Evolutionary conservation across 2,329 filamentous ascomycete genomes (phyloP).

Genomic region (Nigrospora sphaerica): DNA sequence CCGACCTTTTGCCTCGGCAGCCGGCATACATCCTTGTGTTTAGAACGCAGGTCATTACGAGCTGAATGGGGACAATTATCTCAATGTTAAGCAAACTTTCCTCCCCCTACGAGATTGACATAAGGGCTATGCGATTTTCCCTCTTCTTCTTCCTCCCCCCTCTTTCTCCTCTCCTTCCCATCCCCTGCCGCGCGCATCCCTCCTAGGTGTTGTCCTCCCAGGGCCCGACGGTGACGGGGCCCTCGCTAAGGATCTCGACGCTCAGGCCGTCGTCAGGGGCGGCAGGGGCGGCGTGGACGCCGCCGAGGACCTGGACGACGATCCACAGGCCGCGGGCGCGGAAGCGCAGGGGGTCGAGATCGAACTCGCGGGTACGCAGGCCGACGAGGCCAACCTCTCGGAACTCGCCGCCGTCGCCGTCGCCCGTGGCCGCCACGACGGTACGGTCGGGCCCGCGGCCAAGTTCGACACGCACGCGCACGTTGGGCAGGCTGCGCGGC

Average conservation of each 20-base stretch:
- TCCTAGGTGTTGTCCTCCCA: slow-evolving; percentile 30
- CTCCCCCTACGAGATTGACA: too few relatives aligned
- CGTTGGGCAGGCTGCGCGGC: slow-evolving; percentile 24
- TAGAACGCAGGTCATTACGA: too few relatives aligned
- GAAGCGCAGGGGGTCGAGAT: slow-evolving; percentile 60
- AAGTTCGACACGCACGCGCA: slow-evolving; percentile 67
- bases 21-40: too few relatives aligned
- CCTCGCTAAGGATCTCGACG: slow-evolving; percentile 45
- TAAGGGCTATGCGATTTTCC: background rate
- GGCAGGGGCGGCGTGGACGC: slow-evolving; percentile 16
- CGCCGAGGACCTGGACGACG: slow-evolving; percentile 70
- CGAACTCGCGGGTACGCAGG: slow-evolving; percentile 65
- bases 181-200: background rate
- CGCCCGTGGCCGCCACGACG: slow-evolving; percentile 57
- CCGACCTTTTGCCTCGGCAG: too few relatives aligned
- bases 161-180: background rate
- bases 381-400: slow-evolving; percentile 55
- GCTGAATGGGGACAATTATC: too few relatives aligned
- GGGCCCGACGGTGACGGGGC: slow-evolving; percentile 30
- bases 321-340: slow-evolving; percentile 62
- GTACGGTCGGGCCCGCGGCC: slow-evolving; percentile 51
- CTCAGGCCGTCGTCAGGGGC: slow-evolving; percentile 35
- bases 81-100: too few relatives aligned
- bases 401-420: slow-evolving; percentile 53
- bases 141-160: background rate